phyloP scores from a whole-genome alignment of 768 basidiomycete genomes.

The Suillus tomentosus region DNA sequence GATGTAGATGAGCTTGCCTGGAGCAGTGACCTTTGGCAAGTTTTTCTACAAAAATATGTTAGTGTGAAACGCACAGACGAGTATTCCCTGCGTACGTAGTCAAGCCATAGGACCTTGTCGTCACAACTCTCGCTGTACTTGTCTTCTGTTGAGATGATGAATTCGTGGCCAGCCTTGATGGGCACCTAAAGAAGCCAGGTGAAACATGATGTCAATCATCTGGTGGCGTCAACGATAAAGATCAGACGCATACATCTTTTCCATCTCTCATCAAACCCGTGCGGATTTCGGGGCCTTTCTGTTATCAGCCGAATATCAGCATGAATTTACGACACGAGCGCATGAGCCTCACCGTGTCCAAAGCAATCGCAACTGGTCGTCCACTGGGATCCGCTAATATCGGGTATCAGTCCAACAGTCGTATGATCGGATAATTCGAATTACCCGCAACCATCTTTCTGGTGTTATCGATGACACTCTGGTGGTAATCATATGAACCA shows the following conservation, averaged over 20 bases:
- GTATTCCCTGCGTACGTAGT: constrained; percentile 69
- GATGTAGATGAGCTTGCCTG: constrained; percentile 97
- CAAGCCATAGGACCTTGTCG: constrained; percentile 85
- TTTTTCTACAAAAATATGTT: constrained; percentile 58
- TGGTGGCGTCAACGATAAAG: constrained; percentile 6
- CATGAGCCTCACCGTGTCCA: constrained; percentile 77
- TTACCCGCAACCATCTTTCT: constrained; percentile 79
- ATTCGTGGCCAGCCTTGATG: constrained; percentile 91
- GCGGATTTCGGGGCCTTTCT: constrained; percentile 99
- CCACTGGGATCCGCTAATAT: constrained; percentile 65
- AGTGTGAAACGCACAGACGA: constrained; percentile 3
- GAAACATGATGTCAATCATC: constrained; percentile 12
- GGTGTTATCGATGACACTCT: constrained; percentile 98
- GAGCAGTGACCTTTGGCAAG: constrained; percentile 91
- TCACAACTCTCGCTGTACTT: constrained; percentile 79
- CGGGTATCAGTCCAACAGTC: constrained; percentile 12
- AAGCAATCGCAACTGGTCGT: constrained; percentile 94
- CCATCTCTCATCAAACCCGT: constrained; percentile 90
- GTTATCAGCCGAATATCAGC: constrained; percentile 9
- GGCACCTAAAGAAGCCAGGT: constrained; percentile 53
- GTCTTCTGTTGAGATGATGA: constrained; percentile 83
- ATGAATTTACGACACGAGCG: constrained; percentile 10
- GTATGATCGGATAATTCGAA: constrained; percentile 22
- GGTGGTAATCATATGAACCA: constrained; percentile 97
- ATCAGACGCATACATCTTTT: constrained; percentile 67